A percentile compares a stretch with the other conserved stretches of the same genome.
Conservation (phyloP, 1,139 yeast species). For the Hyphopichia pseudoburtonii region DNA sequence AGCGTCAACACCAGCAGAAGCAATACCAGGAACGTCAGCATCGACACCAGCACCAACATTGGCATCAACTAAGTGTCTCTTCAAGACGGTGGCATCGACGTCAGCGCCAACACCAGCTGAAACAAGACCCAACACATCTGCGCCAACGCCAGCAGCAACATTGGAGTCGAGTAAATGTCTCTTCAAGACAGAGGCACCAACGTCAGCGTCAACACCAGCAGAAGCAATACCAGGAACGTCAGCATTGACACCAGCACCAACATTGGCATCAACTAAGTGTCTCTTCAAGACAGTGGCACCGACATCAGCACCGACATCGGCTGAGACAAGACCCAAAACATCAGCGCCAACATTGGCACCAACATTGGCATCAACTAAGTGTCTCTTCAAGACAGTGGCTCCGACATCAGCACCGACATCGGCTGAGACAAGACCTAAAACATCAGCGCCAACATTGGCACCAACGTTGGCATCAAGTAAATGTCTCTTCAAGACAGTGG, state of each 20-base stretch:
- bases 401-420: conserved; percentile 4
- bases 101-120: conserved; percentile 7
- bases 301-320: conserved; percentile 6
- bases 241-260: conserved; percentile 8
- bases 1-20: conserved; percentile 5
- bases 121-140: conserved; percentile 3
- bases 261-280: conserved; percentile 12
- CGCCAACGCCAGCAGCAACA: conserved; percentile 5
- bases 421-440: conserved; percentile 6
- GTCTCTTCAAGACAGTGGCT: conserved; percentile 4
- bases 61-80: conserved; percentile 7
- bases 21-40: neutral
- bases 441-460: conserved; percentile 12
- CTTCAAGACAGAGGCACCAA: conserved; percentile 1
- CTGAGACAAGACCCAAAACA: conserved; percentile 2
- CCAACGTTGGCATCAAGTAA: conserved; percentile 13
- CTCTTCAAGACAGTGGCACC: too few relatives aligned
- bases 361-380: conserved; percentile 4
- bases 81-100: conserved; percentile 6
- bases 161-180: conserved; percentile 1
- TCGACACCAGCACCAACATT: conserved; percentile 3
- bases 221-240: conserved; percentile 3
- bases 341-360: conserved; percentile 4
- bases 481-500: conserved; percentile 13
- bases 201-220: neutral